Conservation (phyloP, 768 basidiomycete genomes). For the Rickenella mellea region DNA sequence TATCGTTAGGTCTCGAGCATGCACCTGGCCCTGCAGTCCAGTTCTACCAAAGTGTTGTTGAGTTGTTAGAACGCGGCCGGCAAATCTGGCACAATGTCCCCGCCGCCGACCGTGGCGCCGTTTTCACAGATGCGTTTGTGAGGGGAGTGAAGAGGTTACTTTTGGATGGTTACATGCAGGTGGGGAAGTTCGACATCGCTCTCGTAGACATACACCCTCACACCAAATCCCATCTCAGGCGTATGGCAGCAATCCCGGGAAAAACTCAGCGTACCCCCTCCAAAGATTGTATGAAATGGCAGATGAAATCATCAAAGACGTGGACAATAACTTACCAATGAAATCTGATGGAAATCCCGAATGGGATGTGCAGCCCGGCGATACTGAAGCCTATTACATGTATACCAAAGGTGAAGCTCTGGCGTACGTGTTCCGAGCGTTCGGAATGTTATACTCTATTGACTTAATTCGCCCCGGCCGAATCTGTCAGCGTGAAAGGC, state of each 20-base stretch:
- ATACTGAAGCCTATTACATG: constrained; percentile 16
- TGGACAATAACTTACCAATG: too few species aligned
- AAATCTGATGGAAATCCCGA: too few species aligned
- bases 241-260: neutral
- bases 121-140: constrained; percentile 33
- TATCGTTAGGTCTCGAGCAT: constrained; percentile 14
- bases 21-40: constrained; percentile 18
- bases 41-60: constrained; percentile 26
- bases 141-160: constrained; percentile 29
- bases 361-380: too few species aligned
- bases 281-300: constrained; percentile 23
- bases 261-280: constrained; percentile 8
- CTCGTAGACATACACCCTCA: neutral
- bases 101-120: constrained; percentile 25
- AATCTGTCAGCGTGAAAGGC: constrained; percentile 17
- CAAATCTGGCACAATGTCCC: constrained; percentile 29
- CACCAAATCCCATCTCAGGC: neutral
- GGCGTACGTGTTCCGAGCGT: constrained; percentile 17
- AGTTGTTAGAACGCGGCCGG: constrained; percentile 34
- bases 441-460: neutral
- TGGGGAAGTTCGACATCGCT: too few species aligned
- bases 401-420: constrained; percentile 27
- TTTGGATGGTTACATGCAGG: constrained; percentile 24
- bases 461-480: too few species aligned
- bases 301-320: constrained; percentile 21